Percentiles rank a stretch among this genome's conserved stretches.
Conservation (phyloP, 1,139 yeast genomes). For the Hansenula sp. region DNA sequence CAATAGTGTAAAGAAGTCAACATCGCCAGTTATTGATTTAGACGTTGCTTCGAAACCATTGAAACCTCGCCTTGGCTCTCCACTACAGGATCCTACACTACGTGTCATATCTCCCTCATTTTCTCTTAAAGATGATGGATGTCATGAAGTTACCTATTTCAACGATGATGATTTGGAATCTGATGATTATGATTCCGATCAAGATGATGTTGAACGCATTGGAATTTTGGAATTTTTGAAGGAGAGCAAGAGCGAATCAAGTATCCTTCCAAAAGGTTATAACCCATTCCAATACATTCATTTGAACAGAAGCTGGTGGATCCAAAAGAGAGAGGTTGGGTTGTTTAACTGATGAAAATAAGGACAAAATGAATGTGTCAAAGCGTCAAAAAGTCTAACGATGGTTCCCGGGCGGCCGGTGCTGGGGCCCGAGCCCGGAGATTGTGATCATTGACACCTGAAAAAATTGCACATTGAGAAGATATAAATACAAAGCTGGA, state of each 20-base stretch:
- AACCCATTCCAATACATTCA: conserved; percentile 8
- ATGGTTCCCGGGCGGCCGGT: too few relatives aligned
- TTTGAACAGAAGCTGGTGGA: conserved; percentile 1
- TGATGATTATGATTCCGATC: not conserved
- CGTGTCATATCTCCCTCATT: not conserved
- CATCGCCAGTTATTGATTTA: conserved; percentile 11
- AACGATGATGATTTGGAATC: not conserved
- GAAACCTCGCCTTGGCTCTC: conserved; percentile 7
- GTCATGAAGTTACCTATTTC: not conserved
- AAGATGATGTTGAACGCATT: conserved; percentile 5
- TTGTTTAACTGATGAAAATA: too few relatives aligned
- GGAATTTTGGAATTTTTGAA: conserved; percentile 17
- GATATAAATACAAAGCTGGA: not conserved
- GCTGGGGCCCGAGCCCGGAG: not conserved
- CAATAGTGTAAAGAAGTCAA: not conserved
- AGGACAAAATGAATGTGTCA: not conserved
- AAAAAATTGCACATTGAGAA: not conserved
- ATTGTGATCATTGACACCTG: not conserved
- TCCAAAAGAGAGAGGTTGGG: not conserved
- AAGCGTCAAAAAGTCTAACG: not conserved
- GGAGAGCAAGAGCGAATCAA: conserved; percentile 14
- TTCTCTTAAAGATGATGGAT: conserved; percentile 2
- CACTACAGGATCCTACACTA: not conserved
- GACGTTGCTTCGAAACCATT: conserved; percentile 12
- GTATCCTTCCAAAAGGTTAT: conserved; percentile 10